Conservation (phyloP, 345 rosid species). For the Cardamine resedifolia region DNA sequence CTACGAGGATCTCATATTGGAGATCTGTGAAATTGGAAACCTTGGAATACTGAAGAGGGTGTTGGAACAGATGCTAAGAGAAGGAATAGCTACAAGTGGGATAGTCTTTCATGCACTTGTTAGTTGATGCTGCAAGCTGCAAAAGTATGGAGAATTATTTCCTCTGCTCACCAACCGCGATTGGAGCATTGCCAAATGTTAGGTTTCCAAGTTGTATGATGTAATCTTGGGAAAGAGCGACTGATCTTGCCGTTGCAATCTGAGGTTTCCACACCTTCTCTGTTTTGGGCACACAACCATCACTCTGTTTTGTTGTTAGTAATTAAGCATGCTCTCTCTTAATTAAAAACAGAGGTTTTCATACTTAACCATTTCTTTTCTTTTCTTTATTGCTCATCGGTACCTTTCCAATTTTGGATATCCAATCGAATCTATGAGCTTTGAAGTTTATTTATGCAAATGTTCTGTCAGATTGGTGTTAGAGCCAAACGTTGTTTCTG, state of each 20-base stretch:
- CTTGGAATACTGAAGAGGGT: no score
- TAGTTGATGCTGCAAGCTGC: no score
- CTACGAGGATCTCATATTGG: no score
- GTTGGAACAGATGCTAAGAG: no score
- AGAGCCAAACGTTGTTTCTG: neutral
- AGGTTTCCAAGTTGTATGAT: neutral
- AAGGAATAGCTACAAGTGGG: no score
- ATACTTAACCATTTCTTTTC: neutral
- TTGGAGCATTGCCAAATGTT: neutral
- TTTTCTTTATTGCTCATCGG: neutral
- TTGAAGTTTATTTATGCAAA: neutral
- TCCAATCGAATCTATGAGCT: neutral
- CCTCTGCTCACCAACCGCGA: neutral
- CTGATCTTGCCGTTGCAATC: neutral
- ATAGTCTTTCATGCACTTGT: no score
- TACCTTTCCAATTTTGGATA: neutral
- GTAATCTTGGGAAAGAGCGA: neutral
- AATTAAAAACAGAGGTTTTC: neutral
- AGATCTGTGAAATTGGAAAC: no score
- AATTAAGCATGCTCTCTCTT: neutral
- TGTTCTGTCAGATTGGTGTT: neutral
- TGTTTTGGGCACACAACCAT: neutral
- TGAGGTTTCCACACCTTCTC: neutral
- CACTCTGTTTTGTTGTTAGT: neutral
- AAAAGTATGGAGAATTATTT: no score